These are phyloP conservation scores for Monosporascus sp. DNA, from an alignment of 2,329 filamentous ascomycete genomes.

Conservation along the genomic window DNA sequence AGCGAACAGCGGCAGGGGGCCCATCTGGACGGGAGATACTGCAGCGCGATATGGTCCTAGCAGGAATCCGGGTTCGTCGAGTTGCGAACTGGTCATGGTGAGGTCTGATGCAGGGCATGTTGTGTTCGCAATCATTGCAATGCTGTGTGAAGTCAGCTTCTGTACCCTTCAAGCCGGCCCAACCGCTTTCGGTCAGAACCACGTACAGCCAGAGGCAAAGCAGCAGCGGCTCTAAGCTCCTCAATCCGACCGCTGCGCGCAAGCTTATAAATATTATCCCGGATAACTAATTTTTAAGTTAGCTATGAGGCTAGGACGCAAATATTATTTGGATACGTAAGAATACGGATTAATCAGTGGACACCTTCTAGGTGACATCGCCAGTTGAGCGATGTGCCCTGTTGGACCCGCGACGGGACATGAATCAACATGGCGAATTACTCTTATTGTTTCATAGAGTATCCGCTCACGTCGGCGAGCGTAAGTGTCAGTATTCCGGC, in stretches of 20 bases:
- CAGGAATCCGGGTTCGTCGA: constrained; percentile 22
- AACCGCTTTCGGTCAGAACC: neutral
- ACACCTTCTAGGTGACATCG: constrained; percentile 30
- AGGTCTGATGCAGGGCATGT: constrained; percentile 30
- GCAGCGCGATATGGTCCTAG: constrained; percentile 13
- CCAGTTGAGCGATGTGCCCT: constrained; percentile 28
- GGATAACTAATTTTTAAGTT: no score
- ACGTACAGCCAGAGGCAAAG: constrained; percentile 22
- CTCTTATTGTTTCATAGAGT: neutral
- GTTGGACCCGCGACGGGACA: constrained; percentile 17
- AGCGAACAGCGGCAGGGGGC: constrained; percentile 25
- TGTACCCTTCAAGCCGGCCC: neutral
- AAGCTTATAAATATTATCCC: no score
- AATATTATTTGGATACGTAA: no score
- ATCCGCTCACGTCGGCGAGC: constrained; percentile 26
- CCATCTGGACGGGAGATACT: constrained; percentile 22
- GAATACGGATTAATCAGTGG: constrained; percentile 24
- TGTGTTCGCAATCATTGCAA: constrained; percentile 30
- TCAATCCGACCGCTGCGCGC: constrained; percentile 11
- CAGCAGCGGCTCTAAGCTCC: constrained; percentile 18
- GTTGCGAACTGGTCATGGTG: constrained; percentile 15
- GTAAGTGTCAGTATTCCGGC: constrained; percentile 28
- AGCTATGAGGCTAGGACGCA: no score
- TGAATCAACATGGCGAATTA: neutral
- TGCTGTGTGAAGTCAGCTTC: constrained; percentile 17